Base-by-base conservation (phyloP, 371 early-diverging fungal species). In the Apophysomyces elegans region DNA sequence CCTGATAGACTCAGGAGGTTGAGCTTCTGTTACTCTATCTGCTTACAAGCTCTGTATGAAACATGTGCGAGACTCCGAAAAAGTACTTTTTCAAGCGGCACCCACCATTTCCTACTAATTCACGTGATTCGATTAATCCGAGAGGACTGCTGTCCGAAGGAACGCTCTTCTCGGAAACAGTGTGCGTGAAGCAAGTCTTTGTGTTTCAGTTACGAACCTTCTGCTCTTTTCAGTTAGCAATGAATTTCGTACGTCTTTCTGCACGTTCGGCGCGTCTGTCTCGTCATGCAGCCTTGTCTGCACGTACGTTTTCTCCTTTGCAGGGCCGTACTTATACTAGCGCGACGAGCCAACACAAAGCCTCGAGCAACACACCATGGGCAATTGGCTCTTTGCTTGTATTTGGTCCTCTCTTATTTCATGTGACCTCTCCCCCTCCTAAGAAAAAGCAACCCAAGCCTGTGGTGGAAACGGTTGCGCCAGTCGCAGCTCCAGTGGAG, bases 321-420 rank as follows among this genome's bases (percentile, higher is more conserved):
- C 41, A 43, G 5, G 41, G 11, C 9, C 60, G 60, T 11, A 43
- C 45, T 14, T 59, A 59, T 59, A 43, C 26, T 11, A 59, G 44
- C 0, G 18, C 41, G 36, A 37, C 38, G 4, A 26, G 47, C 32
- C 63, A 62, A 56, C 46, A 58, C 6, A 37, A 37, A n/a, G 14
- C 73, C 4, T 32, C 62, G 9, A 81, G 81, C 64, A 82, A 77
- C 66, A 76, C 79, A 9, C 76, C 76, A 61, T 87, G 87, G 87
- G 77, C 75, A 56, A 78, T 87, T 65, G 87, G 87, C 35, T 87
- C 87, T 6, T 66, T 87, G 59, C 16, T 84, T 9, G 67, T 87
- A 43, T 87, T 87, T 71, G 85, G 85, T 18, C 87, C 87, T 37
- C 47, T 87, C 64, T 76, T 87, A 59, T 87, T 84, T 73, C 77